phyloP scores from a whole-genome alignment of 495 filamentous ascomycete species.

The Penicillium bialowiezense region DNA sequence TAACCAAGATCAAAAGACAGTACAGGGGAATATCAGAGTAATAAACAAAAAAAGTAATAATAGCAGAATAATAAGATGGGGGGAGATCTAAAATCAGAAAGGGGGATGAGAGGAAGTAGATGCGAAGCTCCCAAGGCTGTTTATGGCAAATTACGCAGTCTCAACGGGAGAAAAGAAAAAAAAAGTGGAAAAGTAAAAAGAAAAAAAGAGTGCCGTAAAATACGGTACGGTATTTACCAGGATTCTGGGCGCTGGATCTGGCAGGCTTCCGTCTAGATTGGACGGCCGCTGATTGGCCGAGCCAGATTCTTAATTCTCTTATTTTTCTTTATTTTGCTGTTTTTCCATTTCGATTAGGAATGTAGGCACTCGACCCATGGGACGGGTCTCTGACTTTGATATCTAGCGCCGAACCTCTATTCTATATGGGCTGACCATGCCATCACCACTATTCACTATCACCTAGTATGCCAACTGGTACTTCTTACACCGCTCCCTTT shows the following conservation, averaged over 20 bases:
- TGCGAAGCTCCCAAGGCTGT: slow-evolving; percentile 21
- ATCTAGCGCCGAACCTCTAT: no score
- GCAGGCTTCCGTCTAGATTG: slow-evolving; percentile 5
- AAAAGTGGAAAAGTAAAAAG: slow-evolving; percentile 1
- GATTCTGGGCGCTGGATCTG: not conserved
- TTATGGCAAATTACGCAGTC: slow-evolving; percentile 14
- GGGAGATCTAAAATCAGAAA: slow-evolving; percentile 7
- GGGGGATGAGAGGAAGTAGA: slow-evolving; percentile 9
- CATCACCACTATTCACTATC: no score
- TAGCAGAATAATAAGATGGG: slow-evolving; percentile 16
- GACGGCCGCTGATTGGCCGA: slow-evolving; percentile 8
- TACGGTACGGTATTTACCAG: slow-evolving; percentile 3
- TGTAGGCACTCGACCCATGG: not conserved
- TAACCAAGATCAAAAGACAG: slow-evolving; percentile 15
- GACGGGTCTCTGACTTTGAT: slow-evolving; percentile 4
- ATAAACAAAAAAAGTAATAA: slow-evolving; percentile 19
- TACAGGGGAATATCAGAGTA: slow-evolving; percentile 14
- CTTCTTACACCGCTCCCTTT: no score
- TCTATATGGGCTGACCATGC: not conserved
- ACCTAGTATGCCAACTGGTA: no score
- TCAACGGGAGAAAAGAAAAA: not conserved
- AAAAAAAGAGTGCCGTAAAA: not conserved
- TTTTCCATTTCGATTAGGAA: not conserved
- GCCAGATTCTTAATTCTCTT: slow-evolving; percentile 3
- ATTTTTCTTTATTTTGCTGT: slow-evolving; percentile 6